phyloP scores from a whole-genome alignment of 1,284 basidiomycete species.

The Ceratobasidium sp. region DNA sequence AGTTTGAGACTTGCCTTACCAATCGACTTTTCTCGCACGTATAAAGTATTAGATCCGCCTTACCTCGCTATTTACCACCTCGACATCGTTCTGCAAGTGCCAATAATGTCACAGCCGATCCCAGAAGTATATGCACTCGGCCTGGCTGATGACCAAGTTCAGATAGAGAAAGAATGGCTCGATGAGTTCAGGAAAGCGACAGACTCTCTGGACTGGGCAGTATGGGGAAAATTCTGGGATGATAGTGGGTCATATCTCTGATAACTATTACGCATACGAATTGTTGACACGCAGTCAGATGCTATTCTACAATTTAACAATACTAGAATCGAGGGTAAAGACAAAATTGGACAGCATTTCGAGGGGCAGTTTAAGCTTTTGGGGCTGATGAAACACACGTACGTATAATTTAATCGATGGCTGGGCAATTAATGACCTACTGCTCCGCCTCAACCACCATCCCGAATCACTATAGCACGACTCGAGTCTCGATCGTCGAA shows the following conservation, averaged over 20 bases:
- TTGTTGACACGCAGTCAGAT: not conserved
- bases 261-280: not conserved
- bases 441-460: not conserved
- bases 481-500: conserved; percentile 15
- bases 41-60: too few species aligned
- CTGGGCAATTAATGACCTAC: not conserved
- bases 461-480: not conserved
- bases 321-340: conserved; percentile 14
- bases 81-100: not conserved
- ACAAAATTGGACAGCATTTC: conserved; percentile 14
- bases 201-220: conserved; percentile 29
- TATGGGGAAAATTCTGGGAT: conserved; percentile 37
- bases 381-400: conserved; percentile 24
- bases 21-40: too few species aligned
- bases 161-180: conserved; percentile 18
- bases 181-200: conserved; percentile 12
- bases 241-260: conserved; percentile 20
- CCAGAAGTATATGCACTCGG: conserved; percentile 27
- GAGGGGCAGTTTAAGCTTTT: conserved; percentile 1
- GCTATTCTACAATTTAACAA: conserved; percentile 38
- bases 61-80: not conserved
- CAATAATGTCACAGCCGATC: not conserved
- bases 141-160: not conserved
- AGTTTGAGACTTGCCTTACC: too few species aligned
- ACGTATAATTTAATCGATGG: not conserved